Base-by-base conservation (phyloP, 306 rosid species). In the Glycyrrhiza uralensis region DNA sequence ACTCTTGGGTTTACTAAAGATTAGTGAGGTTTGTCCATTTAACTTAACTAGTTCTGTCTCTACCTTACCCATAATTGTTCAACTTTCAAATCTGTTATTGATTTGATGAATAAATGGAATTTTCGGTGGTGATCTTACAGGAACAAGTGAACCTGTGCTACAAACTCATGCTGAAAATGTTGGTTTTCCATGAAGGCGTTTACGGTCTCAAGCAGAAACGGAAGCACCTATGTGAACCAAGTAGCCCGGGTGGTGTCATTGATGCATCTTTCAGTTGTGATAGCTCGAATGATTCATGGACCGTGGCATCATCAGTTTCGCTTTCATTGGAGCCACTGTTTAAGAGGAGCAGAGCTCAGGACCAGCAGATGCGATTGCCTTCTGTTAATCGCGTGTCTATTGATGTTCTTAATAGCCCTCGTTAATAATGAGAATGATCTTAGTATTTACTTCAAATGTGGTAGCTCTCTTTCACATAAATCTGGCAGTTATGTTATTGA, bases 261-360 rank as follows among this genome's bases (percentile, higher is more conserved):
- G 95, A 89, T 62, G 85, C 86, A 35, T 85, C 70, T 62, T 94
- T 91, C 80, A 86, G 90, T 81, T 86, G 80, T 74, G 96, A 94
- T 42, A 86, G 84, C 60, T 89, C 97, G 3, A 87, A 86, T 71
- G 92, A 87, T 72, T 91, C 94, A 0, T 94, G 96, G 92, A 51
- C 84, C 13, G 28, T 56, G 45, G 69, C 80, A 39, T 80, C 90
- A 9, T 58, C 83, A 0, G 77, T 72, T 45, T 80, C 89, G 9
- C 71, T 58, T n/a, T 81, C 86, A 19, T 69, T 45, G 22, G 91
- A 87, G 76, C 88, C 96, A 6, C 78, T 67, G 68, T 77, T 84
- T 32, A 92, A 89, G 80, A 84, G 89, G 88, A 89, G 86, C 38
- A 82, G 89, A 76, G 66, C 82, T 66, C 89, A 91, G 81, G 90